Evolutionary conservation across 208 protist species (phyloP), one percentile per base, ranked within the genome.

Genomic region (Acanthamoeba polyphaga): DNA sequence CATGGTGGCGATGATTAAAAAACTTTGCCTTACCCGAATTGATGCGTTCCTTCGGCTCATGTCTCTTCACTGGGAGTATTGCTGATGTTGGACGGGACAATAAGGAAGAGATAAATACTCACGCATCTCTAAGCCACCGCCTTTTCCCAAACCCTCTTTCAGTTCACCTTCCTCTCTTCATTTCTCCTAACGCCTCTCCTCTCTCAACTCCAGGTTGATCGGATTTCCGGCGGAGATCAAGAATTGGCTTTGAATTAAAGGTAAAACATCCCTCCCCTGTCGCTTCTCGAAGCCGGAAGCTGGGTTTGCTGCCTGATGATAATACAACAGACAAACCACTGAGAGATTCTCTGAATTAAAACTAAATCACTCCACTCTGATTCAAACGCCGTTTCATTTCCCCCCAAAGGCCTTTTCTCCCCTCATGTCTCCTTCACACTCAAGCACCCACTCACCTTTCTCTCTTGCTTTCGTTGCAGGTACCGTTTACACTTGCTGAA

Each of bases 1-100:
- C 38, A 43, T 43, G 55, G 3, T 22, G 70, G 70, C 70, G 34
- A 78, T 49, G 70, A 78, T 78, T 78, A 78, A 78, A 78, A 34
- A 78, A 78, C n/a, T 78, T 49, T 78, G 70, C 70, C 70, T 78
- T 78, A 78, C 70, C 70, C 70, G 70, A 78, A 78, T 78, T 78
- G 70, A 78, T 27, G 70, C 70, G n/a, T 78, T 29, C 70, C 32
- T 29, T 78, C 70, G 34, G 22, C 70, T 78, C 70, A 78, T 24
- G 70, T 78, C 70, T 12, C 70, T 78, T 78, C 70, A 78, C 34
- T 78, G 70, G 70, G 70, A 78, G 70, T 78, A 78, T 78, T 78
- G 70, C 22, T 46, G 70, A 49, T 27, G 70, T 51, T 51, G 70
- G 70, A 78, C n/a, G 70, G 70, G 70, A 78, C 70, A 78, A 78